Base-by-base conservation (phyloP, 768 basidiomycete genomes). In the Kwoniella newhampshirensis region DNA sequence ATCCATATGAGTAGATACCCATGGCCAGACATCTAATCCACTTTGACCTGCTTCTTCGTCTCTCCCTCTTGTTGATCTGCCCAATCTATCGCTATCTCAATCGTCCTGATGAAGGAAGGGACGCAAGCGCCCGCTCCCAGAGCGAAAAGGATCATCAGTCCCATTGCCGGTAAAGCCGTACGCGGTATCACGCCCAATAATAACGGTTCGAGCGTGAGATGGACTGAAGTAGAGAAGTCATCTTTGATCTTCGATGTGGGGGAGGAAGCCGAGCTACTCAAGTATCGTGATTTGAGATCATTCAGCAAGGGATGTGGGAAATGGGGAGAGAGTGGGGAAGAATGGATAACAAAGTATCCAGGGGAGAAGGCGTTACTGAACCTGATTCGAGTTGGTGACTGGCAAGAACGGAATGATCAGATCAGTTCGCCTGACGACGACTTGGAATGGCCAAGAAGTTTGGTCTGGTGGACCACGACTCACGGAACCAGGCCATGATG, bases 401-500 rank as follows among this genome's bases (percentile, higher is more conserved):
- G n/a, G n/a, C n/a, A n/a, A n/a, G n/a, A n/a, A n/a, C n/a, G n/a
- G n/a, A n/a, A n/a, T n/a, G n/a, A n/a, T n/a, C n/a, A n/a, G n/a
- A n/a, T 32, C 7, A 32, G 32, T 32, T 32, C 32, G 13, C 13
- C 13, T 13, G 32, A 6, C 13, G 32, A 32, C 32, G 32, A 13
- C 13, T 6, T 32, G 13, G 32, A 32, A 32, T 32, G 32, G 32
- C 6, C 7, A 6, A 13, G 13, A 32, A 6, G 32, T 6, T 32
- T 6, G 32, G 6, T 6, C 13, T 32, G 32, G 32, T 32, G 32
- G 13, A 6, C 7, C 20, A 12, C n/a, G 25, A 53, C 66, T 50
- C 25, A 67, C 69, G 2, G 69, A 67, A 15, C 66, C 69, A 32
- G 69, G 66, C 69, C 69, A 70, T 8, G 65, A 67, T 4, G 63